phyloP scores from a whole-genome alignment of 352 stramenopile species.

The Phytopythium litorale region DNA sequence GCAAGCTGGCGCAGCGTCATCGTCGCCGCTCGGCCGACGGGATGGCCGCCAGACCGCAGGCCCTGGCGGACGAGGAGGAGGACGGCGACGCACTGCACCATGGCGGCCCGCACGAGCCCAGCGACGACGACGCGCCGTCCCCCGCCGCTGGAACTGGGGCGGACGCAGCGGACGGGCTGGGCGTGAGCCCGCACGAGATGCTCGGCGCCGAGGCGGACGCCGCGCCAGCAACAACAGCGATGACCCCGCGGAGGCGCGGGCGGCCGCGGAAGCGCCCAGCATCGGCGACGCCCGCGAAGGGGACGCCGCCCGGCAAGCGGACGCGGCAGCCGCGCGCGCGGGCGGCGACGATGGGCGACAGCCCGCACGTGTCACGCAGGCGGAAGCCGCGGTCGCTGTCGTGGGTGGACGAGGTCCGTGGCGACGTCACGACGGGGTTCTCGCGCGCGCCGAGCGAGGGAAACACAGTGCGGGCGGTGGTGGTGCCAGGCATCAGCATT shows the following conservation, averaged over 20 bases:
- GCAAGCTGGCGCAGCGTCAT: not conserved
- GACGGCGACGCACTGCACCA: not conserved
- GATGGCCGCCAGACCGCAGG: not conserved
- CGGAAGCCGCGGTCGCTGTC: not conserved
- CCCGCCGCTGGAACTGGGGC: not conserved
- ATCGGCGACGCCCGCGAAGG: not conserved
- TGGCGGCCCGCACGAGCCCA: not conserved
- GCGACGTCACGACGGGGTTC: not conserved
- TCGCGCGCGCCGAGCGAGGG: not conserved
- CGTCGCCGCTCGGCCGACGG: not conserved
- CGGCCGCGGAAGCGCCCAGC: not conserved
- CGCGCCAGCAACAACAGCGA: not conserved
- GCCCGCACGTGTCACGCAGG: not conserved
- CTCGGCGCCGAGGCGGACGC: not conserved
- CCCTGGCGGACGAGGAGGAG: not conserved
- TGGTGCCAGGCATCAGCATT: not conserved
- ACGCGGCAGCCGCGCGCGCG: not conserved
- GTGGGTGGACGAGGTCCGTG: not conserved
- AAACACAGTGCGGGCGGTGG: not conserved
- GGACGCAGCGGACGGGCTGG: not conserved
- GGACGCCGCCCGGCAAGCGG: not conserved
- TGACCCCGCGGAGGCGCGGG: not conserved
- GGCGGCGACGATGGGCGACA: not conserved
- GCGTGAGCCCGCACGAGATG: not conserved
- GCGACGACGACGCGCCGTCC: not conserved